A percentile compares a stretch with the other conserved stretches of the same genome.
These are phyloP conservation scores for Castanea mollissima DNA, from an alignment of 306 rosid species.

Conservation along the genomic window DNA sequence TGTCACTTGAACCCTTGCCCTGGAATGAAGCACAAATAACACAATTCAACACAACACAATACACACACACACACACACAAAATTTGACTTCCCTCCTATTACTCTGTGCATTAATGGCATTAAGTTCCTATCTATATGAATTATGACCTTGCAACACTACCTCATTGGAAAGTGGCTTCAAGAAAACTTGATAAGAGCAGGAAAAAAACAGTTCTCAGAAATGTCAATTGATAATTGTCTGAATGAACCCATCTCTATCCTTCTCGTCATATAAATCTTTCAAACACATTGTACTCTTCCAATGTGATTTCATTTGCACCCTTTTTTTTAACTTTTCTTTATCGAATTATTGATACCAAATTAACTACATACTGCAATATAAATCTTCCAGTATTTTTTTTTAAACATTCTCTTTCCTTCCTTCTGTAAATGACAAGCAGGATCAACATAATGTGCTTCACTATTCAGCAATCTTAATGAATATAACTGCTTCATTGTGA, in stretches of 20 bases:
- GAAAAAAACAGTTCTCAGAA: neutral
- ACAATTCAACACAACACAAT: slow-evolving; percentile 3
- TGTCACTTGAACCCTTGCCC: slow-evolving; percentile 72
- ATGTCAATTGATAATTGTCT: neutral
- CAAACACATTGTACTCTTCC: neutral
- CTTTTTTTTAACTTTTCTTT: neutral
- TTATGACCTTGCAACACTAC: neutral
- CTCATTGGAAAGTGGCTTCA: neutral
- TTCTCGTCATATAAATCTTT: neutral
- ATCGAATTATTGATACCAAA: neutral
- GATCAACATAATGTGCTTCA: neutral
- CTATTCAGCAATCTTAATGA: neutral
- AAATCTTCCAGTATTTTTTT: neutral
- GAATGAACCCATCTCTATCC: neutral
- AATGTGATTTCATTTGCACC: neutral
- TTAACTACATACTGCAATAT: neutral
- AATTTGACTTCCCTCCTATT: neutral
- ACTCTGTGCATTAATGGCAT: neutral
- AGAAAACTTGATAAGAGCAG: neutral
- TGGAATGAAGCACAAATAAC: slow-evolving; percentile 20
- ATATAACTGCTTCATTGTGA: neutral
- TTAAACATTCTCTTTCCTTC: neutral
- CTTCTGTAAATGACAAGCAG: neutral
- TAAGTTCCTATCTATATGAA: neutral
- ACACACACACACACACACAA: neutral